phyloP scores from a whole-genome alignment of 208 protist species.

The Naegleria lovaniensis region DNA sequence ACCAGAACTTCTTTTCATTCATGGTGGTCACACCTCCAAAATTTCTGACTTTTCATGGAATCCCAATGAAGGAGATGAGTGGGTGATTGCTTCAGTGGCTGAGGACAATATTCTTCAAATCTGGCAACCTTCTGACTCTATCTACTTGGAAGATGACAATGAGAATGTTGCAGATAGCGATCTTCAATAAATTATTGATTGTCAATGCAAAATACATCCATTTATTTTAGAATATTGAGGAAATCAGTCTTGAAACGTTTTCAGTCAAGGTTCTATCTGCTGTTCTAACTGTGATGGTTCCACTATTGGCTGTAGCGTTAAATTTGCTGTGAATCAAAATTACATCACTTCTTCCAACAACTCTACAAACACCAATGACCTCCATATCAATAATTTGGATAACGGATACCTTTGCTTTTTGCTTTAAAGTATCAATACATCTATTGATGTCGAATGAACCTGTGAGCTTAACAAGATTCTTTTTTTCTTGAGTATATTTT shows the following conservation, averaged over 20 bases:
- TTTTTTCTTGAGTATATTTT: background rate
- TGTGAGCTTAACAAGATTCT: background rate
- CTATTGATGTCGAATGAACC: background rate
- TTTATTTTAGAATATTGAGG: background rate
- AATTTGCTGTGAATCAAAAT: background rate
- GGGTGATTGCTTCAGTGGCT: conserved; percentile 80
- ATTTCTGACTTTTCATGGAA: conserved; percentile 85
- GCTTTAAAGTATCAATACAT: background rate
- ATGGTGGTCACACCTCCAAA: conserved; percentile 87
- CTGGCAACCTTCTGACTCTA: conserved; percentile 67
- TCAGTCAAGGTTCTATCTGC: background rate
- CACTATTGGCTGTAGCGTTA: background rate
- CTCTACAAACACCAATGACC: background rate
- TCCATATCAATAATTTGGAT: background rate
- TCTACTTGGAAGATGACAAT: conserved; percentile 22
- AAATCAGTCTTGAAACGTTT: background rate
- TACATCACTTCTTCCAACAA: background rate
- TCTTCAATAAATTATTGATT: background rate
- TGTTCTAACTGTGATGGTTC: background rate
- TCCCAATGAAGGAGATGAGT: conserved; percentile 66
- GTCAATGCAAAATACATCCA: background rate
- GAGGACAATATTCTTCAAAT: conserved; percentile 93
- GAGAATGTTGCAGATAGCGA: background rate
- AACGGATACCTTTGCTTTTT: background rate
- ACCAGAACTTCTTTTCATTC: conserved; percentile 78